Percentiles rank a stretch among this genome's conserved stretches.
These are phyloP conservation scores for Neoboletus subvelutipes DNA, from an alignment of 768 basidiomycete species.

Conservation along the genomic window DNA sequence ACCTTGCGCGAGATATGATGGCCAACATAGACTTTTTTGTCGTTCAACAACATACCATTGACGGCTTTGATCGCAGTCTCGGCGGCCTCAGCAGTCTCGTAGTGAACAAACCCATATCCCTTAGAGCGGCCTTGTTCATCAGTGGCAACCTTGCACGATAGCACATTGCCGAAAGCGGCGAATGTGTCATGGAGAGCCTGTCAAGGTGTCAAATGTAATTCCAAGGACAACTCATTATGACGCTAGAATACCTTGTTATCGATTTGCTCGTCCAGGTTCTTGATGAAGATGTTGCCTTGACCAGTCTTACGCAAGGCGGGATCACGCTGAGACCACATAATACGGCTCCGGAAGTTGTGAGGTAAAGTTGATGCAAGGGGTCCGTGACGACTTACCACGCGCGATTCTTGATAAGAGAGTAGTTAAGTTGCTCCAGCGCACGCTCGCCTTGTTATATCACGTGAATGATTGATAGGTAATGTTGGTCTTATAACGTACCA, in stretches of 20 bases:
- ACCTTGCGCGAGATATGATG: slow-evolving; percentile 97
- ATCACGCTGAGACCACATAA: slow-evolving; percentile 99
- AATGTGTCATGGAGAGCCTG: slow-evolving; percentile 99
- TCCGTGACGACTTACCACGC: slow-evolving; percentile 66
- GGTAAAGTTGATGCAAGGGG: neutral
- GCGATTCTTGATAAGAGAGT: slow-evolving; percentile 97
- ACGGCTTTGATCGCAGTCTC: slow-evolving; percentile 97
- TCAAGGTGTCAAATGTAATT: neutral
- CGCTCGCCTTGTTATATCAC: slow-evolving; percentile 70
- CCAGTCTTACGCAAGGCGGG: slow-evolving; percentile 99
- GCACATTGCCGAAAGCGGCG: slow-evolving; percentile 96
- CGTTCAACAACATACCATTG: slow-evolving; percentile 98
- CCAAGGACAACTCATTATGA: neutral
- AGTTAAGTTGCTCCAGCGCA: slow-evolving; percentile 98
- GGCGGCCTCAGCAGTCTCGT: slow-evolving; percentile 96
- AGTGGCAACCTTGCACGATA: slow-evolving; percentile 98
- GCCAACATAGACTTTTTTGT: slow-evolving; percentile 99
- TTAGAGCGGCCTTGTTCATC: slow-evolving; percentile 95
- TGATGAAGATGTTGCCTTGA: slow-evolving; percentile 99
- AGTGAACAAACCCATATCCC: slow-evolving; percentile 99
- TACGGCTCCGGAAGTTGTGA: slow-evolving; percentile 59
- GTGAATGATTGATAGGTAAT: neutral
- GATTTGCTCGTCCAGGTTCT: slow-evolving; percentile 95
- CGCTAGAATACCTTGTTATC: slow-evolving; percentile 80
- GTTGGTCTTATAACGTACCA: slow-evolving; percentile 50